A percentile compares a stretch with the other conserved stretches of the same genome.
phyloP scores from a whole-genome alignment of 208 protist species.

The Borovskyia barvae region DNA sequence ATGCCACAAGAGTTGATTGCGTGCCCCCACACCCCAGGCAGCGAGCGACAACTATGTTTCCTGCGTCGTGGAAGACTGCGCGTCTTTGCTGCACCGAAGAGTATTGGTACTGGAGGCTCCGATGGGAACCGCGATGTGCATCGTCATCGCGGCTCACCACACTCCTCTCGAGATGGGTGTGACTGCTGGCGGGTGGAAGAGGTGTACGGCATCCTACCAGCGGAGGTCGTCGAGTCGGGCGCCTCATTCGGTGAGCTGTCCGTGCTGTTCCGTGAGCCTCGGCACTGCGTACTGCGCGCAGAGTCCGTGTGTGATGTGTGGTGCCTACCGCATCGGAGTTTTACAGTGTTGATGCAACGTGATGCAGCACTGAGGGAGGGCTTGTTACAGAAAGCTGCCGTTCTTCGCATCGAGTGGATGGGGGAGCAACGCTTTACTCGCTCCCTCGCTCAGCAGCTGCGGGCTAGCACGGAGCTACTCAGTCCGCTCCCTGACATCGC shows the following conservation, averaged over 20 bases:
- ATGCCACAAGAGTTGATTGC: slow-evolving; percentile 77
- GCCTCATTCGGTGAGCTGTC: slow-evolving; percentile 85
- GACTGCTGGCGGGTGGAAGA: slow-evolving; percentile 5
- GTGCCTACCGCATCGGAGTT: slow-evolving; percentile 67
- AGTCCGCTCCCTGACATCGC: slow-evolving; percentile 50
- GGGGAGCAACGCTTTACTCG: slow-evolving; percentile 77
- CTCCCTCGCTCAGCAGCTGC: slow-evolving; percentile 61
- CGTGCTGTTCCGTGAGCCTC: slow-evolving; percentile 81
- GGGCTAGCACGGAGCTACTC: slow-evolving; percentile 61
- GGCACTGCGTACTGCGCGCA: slow-evolving; percentile 60
- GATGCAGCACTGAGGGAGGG: slow-evolving; percentile 62
- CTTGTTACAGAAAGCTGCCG: slow-evolving; percentile 73
- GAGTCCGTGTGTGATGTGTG: slow-evolving; percentile 78
- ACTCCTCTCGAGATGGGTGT: slow-evolving; percentile 1
- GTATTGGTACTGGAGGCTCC: background rate
- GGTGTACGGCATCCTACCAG: background rate
- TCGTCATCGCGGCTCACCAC: background rate
- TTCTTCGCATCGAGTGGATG: slow-evolving; percentile 81
- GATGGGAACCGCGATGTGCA: background rate
- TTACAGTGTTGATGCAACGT: slow-evolving; percentile 56
- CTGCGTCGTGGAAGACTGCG: slow-evolving; percentile 62
- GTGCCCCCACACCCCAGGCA: slow-evolving; percentile 50
- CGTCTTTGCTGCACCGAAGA: slow-evolving; percentile 44
- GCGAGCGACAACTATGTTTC: slow-evolving; percentile 71
- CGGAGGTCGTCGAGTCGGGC: slow-evolving; percentile 45